Conservation (phyloP, 148 eudicot genomes). For the Beta vulgaris region DNA sequence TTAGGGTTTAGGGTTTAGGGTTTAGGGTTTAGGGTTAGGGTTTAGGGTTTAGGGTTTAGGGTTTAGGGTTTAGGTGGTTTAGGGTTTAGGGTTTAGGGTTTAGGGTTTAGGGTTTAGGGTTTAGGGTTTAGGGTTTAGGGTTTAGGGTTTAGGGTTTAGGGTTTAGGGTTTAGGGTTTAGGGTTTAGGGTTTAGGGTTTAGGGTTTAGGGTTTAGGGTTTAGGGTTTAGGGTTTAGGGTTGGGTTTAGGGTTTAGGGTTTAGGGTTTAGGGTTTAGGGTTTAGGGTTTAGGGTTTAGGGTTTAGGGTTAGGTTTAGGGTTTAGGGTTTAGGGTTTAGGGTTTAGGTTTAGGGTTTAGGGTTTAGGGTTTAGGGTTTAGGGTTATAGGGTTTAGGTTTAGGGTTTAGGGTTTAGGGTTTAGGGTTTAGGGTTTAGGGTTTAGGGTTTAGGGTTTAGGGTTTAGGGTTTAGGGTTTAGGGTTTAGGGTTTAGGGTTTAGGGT, state of each 20-base stretch:
- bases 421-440: constrained; percentile 18
- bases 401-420: constrained; percentile 16
- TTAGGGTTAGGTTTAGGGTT: background rate
- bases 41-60: constrained; percentile 28
- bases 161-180: constrained; percentile 26
- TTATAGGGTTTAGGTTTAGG: constrained; percentile 10
- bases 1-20: constrained; percentile 15
- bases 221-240: constrained; percentile 11
- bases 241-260: constrained; percentile 5
- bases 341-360: constrained; percentile 19
- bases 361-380: background rate
- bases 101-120: constrained; percentile 31
- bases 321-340: constrained; percentile 6
- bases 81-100: constrained; percentile 32
- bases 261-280: constrained; percentile 36
- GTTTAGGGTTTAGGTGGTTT: constrained; percentile 33
- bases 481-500: constrained; percentile 18
- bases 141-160: constrained; percentile 17
- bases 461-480: constrained; percentile 17
- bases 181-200: constrained; percentile 26
- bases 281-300: constrained; percentile 34
- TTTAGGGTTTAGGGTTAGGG: constrained; percentile 20
- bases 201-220: constrained; percentile 26
- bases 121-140: constrained; percentile 15
- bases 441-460: constrained; percentile 20